Percentiles rank a stretch among this genome's conserved stretches.
These are phyloP conservation scores for Decorospora gaudefroyi DNA, from an alignment of 2,329 filamentous ascomycete genomes.

Conservation along the genomic window DNA sequence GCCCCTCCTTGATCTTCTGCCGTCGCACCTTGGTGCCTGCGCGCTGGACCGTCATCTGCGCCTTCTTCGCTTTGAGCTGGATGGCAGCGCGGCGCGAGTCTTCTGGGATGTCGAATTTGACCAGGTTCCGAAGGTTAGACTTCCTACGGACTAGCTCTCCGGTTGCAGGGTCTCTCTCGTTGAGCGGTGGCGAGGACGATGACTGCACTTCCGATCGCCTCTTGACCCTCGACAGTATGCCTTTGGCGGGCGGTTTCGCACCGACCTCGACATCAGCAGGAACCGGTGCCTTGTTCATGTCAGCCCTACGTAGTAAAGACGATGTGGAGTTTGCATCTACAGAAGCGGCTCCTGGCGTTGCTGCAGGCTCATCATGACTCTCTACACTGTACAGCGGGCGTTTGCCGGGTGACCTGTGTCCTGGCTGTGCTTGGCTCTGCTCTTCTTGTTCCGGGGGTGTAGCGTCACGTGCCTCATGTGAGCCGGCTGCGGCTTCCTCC, in stretches of 20 bases:
- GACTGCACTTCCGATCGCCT: constrained; percentile 31
- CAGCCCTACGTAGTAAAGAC: constrained; percentile 44
- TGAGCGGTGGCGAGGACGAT: constrained; percentile 15
- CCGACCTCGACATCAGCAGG: constrained; percentile 28
- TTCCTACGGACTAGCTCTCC: constrained; percentile 30
- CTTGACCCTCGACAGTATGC: constrained; percentile 38
- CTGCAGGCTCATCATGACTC: constrained; percentile 33
- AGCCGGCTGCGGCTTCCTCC: constrained; percentile 8
- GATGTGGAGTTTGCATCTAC: constrained; percentile 46
- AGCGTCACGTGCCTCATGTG: constrained; percentile 8
- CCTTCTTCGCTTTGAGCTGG: constrained; percentile 47
- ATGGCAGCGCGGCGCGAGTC: constrained; percentile 46
- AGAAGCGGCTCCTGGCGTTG: constrained; percentile 35
- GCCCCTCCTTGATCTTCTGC: constrained; percentile 57
- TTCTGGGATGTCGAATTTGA: constrained; percentile 52
- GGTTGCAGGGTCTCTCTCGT: constrained; percentile 9
- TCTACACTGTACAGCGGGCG: constrained; percentile 37
- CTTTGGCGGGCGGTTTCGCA: constrained; percentile 25
- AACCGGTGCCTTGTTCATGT: constrained; percentile 38
- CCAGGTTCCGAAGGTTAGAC: constrained; percentile 43
- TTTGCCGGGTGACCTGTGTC: constrained; percentile 31
- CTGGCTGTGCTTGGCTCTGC: constrained; percentile 26
- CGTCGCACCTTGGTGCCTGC: constrained; percentile 46
- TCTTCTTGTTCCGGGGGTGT: constrained; percentile 14
- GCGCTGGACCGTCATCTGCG: constrained; percentile 47